Conservation (phyloP, 352 stramenopile genomes). For the Globisporangium acanthophoron region DNA sequence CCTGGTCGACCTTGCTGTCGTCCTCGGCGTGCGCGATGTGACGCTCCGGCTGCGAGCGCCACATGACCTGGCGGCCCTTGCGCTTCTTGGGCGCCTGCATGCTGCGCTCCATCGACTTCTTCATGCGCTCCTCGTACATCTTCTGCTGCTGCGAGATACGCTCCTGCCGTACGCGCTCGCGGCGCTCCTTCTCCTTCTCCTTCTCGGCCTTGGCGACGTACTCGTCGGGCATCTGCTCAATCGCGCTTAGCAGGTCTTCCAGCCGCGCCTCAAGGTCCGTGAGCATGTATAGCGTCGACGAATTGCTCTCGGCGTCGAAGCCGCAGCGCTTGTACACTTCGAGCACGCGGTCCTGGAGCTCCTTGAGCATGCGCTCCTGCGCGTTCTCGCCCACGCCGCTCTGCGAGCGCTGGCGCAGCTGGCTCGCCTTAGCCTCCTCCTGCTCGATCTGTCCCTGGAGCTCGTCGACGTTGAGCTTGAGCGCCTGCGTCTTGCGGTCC, state of each 20-base stretch:
- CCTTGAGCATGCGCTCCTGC: slow-evolving; percentile 86
- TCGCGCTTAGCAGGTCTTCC: slow-evolving; percentile 88
- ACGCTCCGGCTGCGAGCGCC: slow-evolving; percentile 77
- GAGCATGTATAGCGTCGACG: slow-evolving; percentile 92
- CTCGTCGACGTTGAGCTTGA: slow-evolving; percentile 88
- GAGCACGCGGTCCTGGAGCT: slow-evolving; percentile 85
- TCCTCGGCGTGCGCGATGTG: slow-evolving; percentile 75
- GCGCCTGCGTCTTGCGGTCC: slow-evolving; percentile 78
- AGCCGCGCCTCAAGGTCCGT: slow-evolving; percentile 89
- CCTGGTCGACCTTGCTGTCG: slow-evolving; percentile 75
- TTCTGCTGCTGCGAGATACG: slow-evolving; percentile 90
- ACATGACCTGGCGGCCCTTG: slow-evolving; percentile 91
- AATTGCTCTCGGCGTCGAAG: slow-evolving; percentile 90
- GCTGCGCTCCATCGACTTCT: slow-evolving; percentile 91
- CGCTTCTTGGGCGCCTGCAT: slow-evolving; percentile 93
- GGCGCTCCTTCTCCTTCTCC: slow-evolving; percentile 92
- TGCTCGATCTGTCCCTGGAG: slow-evolving; percentile 82
- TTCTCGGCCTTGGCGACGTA: slow-evolving; percentile 93
- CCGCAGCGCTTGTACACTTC: slow-evolving; percentile 91
- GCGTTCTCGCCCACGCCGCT: slow-evolving; percentile 77
- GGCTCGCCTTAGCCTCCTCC: slow-evolving; percentile 82
- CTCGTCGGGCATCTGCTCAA: slow-evolving; percentile 92
- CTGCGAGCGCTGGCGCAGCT: slow-evolving; percentile 61
- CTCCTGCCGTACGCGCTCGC: slow-evolving; percentile 89
- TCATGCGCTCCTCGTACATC: slow-evolving; percentile 92